phyloP scores from a whole-genome alignment of 495 filamentous ascomycete species.

The Annulohypoxylon stygium region DNA sequence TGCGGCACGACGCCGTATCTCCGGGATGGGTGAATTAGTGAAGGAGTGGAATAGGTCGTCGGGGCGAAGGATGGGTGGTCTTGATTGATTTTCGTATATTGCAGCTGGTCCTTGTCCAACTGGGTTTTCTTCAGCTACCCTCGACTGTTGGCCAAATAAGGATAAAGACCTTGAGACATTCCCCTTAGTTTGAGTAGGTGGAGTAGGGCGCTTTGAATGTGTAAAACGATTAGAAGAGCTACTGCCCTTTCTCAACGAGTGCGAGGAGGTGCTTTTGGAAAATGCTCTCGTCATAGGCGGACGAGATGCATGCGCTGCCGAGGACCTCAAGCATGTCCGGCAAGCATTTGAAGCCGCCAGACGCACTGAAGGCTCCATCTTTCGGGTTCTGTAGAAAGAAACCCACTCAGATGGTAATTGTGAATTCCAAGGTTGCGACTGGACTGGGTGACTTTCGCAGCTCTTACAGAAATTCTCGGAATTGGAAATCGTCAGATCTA shows the following conservation, averaged over 20 bases:
- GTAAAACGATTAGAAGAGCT: constrained; percentile 20
- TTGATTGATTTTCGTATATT: constrained; percentile 44
- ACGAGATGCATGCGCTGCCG: constrained; percentile 35
- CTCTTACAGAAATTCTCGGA: constrained; percentile 13
- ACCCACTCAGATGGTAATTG: constrained; percentile 9
- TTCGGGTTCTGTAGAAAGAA: constrained; percentile 13
- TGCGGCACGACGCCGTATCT: constrained; percentile 85
- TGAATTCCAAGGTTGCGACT: constrained; percentile 23
- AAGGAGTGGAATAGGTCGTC: constrained; percentile 95
- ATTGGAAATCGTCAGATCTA: constrained; percentile 18
- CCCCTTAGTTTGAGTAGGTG: background rate
- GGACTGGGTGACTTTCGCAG: constrained; percentile 25
- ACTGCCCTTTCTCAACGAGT: constrained; percentile 10
- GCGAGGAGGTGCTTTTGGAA: constrained; percentile 42
- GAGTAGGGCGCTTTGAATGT: constrained; percentile 22
- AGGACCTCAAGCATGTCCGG: constrained; percentile 42
- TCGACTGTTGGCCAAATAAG: constrained; percentile 42
- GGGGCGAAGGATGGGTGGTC: constrained; percentile 69
- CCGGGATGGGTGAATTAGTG: constrained; percentile 84
- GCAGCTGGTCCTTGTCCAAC: constrained; percentile 34
- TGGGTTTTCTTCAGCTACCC: constrained; percentile 30
- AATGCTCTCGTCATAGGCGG: constrained; percentile 37
- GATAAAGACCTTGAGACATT: constrained; percentile 44
- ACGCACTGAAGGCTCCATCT: constrained; percentile 47
- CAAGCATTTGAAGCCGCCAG: constrained; percentile 47